Percentiles rank a stretch among this genome's conserved stretches.
These are phyloP conservation scores for Sporothrix mexicana DNA, from an alignment of 2,329 filamentous ascomycete genomes.

Conservation along the genomic window DNA sequence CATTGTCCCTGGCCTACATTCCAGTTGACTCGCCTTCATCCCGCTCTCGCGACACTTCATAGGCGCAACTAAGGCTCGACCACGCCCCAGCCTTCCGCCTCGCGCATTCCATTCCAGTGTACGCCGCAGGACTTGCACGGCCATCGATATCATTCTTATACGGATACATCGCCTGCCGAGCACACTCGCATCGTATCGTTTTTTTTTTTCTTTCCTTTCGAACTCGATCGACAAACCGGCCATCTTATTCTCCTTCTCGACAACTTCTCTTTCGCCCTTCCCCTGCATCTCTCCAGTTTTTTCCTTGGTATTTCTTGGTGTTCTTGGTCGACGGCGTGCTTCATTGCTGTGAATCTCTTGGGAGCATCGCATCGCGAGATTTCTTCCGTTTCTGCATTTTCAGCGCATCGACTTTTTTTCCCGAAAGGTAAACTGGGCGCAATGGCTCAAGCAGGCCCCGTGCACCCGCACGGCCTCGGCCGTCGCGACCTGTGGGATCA, in stretches of 20 bases:
- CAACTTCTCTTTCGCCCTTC: not conserved
- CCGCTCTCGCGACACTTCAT: not conserved
- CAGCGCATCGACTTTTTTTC: not conserved
- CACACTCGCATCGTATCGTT: not conserved
- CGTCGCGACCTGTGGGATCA: conserved; percentile 34
- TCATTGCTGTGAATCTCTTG: not conserved
- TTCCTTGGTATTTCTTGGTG: conserved; percentile 5
- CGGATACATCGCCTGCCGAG: not conserved
- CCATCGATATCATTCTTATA: conserved; percentile 7
- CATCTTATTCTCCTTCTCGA: not conserved
- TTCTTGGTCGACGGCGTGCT: not conserved
- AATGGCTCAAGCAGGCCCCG: conserved; percentile 10
- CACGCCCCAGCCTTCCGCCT: conserved; percentile 12
- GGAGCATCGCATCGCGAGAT: conserved; percentile 11
- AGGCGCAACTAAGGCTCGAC: conserved; percentile 18
- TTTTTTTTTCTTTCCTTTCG: not conserved
- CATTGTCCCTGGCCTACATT: conserved; percentile 3
- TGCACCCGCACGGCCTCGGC: conserved; percentile 21
- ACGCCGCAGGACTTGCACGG: conserved; percentile 8
- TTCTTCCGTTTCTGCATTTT: not conserved
- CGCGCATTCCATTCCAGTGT: conserved; percentile 31
- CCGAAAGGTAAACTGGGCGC: not conserved
- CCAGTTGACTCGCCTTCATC: conserved; percentile 8
- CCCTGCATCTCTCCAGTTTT: conserved; percentile 26
- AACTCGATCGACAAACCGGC: conserved; percentile 13